Evolutionary conservation across 2,329 filamentous ascomycete species (phyloP), one percentile per base, ranked within the genome.

Genomic region (Claviceps sp.): DNA sequence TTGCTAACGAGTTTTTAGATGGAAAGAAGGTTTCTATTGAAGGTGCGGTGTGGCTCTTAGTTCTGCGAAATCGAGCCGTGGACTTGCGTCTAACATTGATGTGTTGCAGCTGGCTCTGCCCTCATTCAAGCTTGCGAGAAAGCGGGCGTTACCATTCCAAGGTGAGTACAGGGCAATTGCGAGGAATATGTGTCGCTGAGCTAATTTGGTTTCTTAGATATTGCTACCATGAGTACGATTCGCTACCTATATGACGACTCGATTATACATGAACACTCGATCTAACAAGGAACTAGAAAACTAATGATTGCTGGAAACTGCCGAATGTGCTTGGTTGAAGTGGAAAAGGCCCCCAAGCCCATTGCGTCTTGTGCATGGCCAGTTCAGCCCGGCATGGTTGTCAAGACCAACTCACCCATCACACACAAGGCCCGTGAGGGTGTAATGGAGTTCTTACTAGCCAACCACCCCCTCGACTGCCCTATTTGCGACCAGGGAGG

Each of bases 81-180:
- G 50, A 30, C 42, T 53, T 56, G 52, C 61, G 59, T 56, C 67
- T 76, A 64, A 76, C 67, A 52, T 55, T 48, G 62, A 60, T 64
- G 69, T 34, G 68, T 50, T 54, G 26, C 26, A 95, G 91, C 91
- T 72, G 91, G 91, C 60, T 93, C 93, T 62, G 91, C 93, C 65
- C 80, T 98, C 64, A 98, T 98, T 69, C 93, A 98, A 76, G 93
- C 93, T 67, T 98, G 93, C 76, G 93, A 98, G 74, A 96, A 98
- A 76, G 93, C 91, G 59, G 93, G 93, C 65, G 80, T 78, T 59
- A 93, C 86, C 56, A 78, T 97, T 65, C 91, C 91, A 61, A 89
- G 85, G 85, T 87, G 34, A 51, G 51, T 14, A 6, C n/a, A 40
- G 26, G 19, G 16, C 43, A n/a, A 17, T 10, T 10, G 26, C 7